Conservation (phyloP, 2,329 filamentous ascomycete genomes). For the Arthrobotrys musiformis region DNA sequence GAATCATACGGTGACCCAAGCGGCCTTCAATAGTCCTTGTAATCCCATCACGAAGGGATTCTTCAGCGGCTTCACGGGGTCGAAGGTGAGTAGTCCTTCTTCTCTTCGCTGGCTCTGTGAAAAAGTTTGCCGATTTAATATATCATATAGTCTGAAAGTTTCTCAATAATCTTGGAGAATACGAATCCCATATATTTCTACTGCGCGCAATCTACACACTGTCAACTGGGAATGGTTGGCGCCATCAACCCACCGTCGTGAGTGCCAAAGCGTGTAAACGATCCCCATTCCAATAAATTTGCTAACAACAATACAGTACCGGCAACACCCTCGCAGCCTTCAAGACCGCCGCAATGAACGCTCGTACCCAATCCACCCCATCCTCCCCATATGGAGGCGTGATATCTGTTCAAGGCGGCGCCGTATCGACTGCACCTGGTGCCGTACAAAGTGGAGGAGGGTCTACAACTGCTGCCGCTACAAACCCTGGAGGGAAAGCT, state of each 20-base stretch:
- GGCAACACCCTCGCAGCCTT: constrained; percentile 50
- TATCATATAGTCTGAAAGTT: constrained; percentile 65
- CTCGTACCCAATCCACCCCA: constrained; percentile 10
- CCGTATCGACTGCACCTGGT: constrained; percentile 39
- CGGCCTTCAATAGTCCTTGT: constrained; percentile 77
- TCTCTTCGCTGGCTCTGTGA: not conserved
- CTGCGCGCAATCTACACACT: constrained; percentile 28
- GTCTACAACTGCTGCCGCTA: not conserved
- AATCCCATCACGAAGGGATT: constrained; percentile 67
- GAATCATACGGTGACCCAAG: constrained; percentile 84
- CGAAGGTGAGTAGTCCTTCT: not conserved
- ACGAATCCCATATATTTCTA: constrained; percentile 41
- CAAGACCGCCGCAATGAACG: constrained; percentile 20
- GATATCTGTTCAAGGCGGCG: constrained; percentile 21
- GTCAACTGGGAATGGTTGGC: constrained; percentile 49
- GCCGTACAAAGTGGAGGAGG: not conserved
- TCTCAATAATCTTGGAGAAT: constrained; percentile 75
- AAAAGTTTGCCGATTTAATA: not conserved
- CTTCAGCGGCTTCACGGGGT: constrained; percentile 35
- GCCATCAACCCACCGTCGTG: constrained; percentile 46
- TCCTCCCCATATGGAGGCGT: constrained; percentile 31
- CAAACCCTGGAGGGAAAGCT: not conserved
- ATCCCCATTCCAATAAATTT: too few species aligned
- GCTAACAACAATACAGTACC: not conserved
- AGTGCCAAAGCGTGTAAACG: not conserved